phyloP scores from a whole-genome alignment of 208 protist species.

The Vickermania ingenoplastis region DNA sequence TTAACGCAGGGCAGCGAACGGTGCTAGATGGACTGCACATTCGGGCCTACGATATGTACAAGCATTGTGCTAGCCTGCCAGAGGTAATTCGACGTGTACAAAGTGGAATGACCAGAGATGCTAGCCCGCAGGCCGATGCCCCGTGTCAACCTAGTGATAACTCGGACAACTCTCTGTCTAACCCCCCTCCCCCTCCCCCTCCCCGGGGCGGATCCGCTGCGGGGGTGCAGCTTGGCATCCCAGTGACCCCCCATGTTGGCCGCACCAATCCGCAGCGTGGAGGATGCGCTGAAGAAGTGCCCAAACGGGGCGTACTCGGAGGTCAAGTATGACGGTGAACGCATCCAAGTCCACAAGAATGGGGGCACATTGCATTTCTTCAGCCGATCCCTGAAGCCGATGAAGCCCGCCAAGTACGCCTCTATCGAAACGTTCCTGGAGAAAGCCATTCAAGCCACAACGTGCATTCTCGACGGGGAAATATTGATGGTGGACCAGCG shows the following conservation, averaged over 20 bases:
- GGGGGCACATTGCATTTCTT: conserved; percentile 54
- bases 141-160: not conserved
- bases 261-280: conserved; percentile 19
- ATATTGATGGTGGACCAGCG: conserved; percentile 74
- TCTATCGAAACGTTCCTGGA: conserved; percentile 34
- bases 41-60: conserved; percentile 23
- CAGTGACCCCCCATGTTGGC: conserved; percentile 48
- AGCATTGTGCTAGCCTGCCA: conserved; percentile 37
- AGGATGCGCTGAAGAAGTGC: conserved; percentile 41
- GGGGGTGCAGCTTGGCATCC: conserved; percentile 24
- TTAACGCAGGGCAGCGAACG: conserved; percentile 22
- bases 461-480: conserved; percentile 83
- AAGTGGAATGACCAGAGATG: not conserved
- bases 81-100: conserved; percentile 23
- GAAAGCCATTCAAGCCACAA: conserved; percentile 27
- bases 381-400: conserved; percentile 61
- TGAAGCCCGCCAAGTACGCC: conserved; percentile 57
- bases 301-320: conserved; percentile 78
- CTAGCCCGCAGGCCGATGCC: not conserved
- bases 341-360: conserved; percentile 79
- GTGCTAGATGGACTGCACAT: conserved; percentile 31
- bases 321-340: conserved; percentile 86
- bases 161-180: not conserved
- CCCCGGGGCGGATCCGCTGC: conserved; percentile 6
- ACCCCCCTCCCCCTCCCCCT: not conserved